phyloP scores from a whole-genome alignment of 2,329 filamentous ascomycete species.

The Samsoniella hepiali region DNA sequence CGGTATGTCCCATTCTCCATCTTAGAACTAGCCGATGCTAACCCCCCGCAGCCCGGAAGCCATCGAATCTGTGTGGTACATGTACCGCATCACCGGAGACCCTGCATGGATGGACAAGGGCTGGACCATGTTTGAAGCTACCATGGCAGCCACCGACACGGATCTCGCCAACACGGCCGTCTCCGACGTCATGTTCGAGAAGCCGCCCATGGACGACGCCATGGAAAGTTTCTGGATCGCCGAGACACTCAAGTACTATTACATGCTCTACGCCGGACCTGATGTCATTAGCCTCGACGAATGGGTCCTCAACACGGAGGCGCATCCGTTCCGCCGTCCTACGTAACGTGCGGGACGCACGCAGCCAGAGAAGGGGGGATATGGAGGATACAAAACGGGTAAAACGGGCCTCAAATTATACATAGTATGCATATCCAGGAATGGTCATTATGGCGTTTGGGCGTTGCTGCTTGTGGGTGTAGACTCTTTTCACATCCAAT shows the following conservation, averaged over 20 bases:
- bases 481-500: neutral
- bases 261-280: slow-evolving; percentile 70
- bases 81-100: slow-evolving; percentile 87
- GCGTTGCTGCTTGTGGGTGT: neutral
- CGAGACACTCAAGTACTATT: slow-evolving; percentile 92
- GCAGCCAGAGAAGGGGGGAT: neutral
- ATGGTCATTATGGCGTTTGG: slow-evolving; percentile 6
- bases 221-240: slow-evolving; percentile 92
- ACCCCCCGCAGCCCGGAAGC: slow-evolving; percentile 64
- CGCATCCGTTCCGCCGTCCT: slow-evolving; percentile 54
- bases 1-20: slow-evolving; percentile 43
- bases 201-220: slow-evolving; percentile 49
- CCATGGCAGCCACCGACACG: slow-evolving; percentile 64
- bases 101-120: slow-evolving; percentile 72
- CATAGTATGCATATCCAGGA: neutral
- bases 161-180: slow-evolving; percentile 69
- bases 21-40: neutral
- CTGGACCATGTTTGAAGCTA: slow-evolving; percentile 79
- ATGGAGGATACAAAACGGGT: too few relatives aligned
- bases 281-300: slow-evolving; percentile 64
- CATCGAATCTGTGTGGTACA: slow-evolving; percentile 84
- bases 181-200: slow-evolving; percentile 52
- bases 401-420: neutral
- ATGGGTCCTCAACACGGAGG: slow-evolving; percentile 64
- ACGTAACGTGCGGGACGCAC: slow-evolving; percentile 21